Evolutionary conservation across 2,329 filamentous ascomycete genomes (phyloP), one percentile per base, ranked within the genome.

Genomic region (Cryphonectria nitschkei): DNA sequence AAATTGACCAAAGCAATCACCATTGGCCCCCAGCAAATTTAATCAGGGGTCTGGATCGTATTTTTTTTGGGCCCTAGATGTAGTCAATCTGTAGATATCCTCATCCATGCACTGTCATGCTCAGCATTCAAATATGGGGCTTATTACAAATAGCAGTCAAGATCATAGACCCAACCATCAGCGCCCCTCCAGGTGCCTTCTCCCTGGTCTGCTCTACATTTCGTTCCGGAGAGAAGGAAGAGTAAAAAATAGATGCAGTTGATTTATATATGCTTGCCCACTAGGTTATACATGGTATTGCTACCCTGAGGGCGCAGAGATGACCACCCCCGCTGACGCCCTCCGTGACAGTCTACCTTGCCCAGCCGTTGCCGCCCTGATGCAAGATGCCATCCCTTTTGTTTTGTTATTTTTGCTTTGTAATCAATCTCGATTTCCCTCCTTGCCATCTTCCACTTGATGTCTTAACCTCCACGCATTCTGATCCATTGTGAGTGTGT

Each of bases 281-380:
- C 70, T 72, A 72, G 68, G 68, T 72, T 72, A 67, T 72, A 72
- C 70, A 72, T 56, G 68, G 70, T 72, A 72, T 72, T 65, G 58
- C 69, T 70, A 70, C 68, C 64, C 56, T 60, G 52, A 66, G 69
- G 70, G 64, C 65, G 70, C 70, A 72, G 46, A 67, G 63, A 70
- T 70, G 46, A 52, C 70, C 68, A 67, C 64, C 67, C 67, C 67
- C 63, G 29, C 63, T 65, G 68, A 70, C 68, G 68, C 70, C 70
- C 70, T 41, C 50, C 61, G 56, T 69, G 68, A 67, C 41, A 61
- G 46, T 50, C 68, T 72, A 67, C 68, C 64, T 39, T 52, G 63
- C 26, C 67, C 43, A 52, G 62, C 26, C 54, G 43, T 29, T 61
- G 26, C 22, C 43, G n/a, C 37, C 29, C 43, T 50, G 32, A 63